Evolutionary conservation across 176 grass and related monocot species (phyloP), one percentile per base, ranked within the genome.

Genomic region (Rhynchospora breviuscula): DNA sequence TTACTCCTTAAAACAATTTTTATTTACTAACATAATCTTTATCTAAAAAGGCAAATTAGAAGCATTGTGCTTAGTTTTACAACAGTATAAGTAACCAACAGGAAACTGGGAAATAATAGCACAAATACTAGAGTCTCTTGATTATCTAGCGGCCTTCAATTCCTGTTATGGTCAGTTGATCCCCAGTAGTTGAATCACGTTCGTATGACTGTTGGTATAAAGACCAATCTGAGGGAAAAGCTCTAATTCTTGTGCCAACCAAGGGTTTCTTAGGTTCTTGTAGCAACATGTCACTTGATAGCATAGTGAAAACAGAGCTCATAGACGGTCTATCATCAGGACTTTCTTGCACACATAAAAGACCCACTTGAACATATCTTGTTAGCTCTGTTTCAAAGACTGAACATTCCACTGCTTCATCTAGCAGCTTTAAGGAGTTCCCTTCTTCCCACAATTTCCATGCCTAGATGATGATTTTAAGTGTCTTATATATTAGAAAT

Each of bases 401-500:
- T 0, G 81, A 79, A 14, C 84, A 61, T 13, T 25, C 23, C 63
- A 92, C 0, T 2, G 78, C 79, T 18, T 25, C 65, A 54, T 94
- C 90, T 29, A 90, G 33, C 5, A 90, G 60, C 48, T 90, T 81
- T 21, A 15, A 63, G 51, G 59, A 44, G 7, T 59, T 88, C 58
- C 59, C 81, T 87, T 89, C 86, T 81, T 79, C 48, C 88, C 93
- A 94, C 51, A 88, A 67, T 19, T 51, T 87, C 88, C 93, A 94
- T 62, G 89, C 83, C 90, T 94, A 67, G 44, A 61, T 61, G n/a
- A 61, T 61, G 59, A 61, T 22, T 22, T 61, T 61, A 22, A 17
- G 59, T 61, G 17, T 22, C 21, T 3, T 61, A 21, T 61, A n/a
- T 22, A 23, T 22, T 3, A 61, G 6, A 61, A 61, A 58, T 61